Evolutionary conservation across 2,329 filamentous ascomycete species (phyloP), one percentile per base, ranked within the genome.

Genomic region (Colletotrichum melonis): DNA sequence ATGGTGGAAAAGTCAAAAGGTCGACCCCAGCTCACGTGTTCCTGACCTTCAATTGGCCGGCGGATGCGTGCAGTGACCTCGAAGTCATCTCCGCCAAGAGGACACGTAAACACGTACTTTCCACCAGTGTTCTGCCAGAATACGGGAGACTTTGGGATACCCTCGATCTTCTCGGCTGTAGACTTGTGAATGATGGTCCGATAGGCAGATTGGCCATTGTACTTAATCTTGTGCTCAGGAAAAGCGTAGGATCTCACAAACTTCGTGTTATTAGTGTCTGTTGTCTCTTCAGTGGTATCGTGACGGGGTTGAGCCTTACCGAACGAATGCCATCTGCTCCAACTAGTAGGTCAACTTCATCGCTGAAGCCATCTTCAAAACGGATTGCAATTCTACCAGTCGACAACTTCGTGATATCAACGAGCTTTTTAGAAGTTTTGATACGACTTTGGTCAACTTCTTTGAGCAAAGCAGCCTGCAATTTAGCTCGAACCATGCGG

Each of bases 311-410:
- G 19, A n/a, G 16, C 72, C 79, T 46, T 75, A 87, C 84, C 5
- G 86, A 88, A 69, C 86, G 83, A 64, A 89, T 88, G 3, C 88
- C 86, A 76, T 90, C 86, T 5, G 86, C 88, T 0, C 87, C 88
- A 2, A 90, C 82, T 1, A 89, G 81, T 0, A 89, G 77, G 73
- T 88, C 87, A 3, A 83, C 83, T 19, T 81, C 77, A 2, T 82
- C 82, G 0, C 58, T 64, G 5, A 76, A 77, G 4, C 84, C 83
- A 74, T 90, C 87, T 14, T 84, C 80, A 69, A 91, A 90, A 0
- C 69, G 59, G 11, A 89, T 78, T 3, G 79, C 75, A 1, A 87
- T 78, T 4, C 84, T 86, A 0, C 77, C 78, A 16, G 70, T 75
- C 0, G 78, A 76, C 2, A 84, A 72, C 62, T 88, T 80, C 4